A percentile compares a stretch with the other conserved stretches of the same genome.
These are phyloP conservation scores for Microdochium bolleyi DNA, from an alignment of 2,329 filamentous ascomycete genomes.

Conservation along the genomic window DNA sequence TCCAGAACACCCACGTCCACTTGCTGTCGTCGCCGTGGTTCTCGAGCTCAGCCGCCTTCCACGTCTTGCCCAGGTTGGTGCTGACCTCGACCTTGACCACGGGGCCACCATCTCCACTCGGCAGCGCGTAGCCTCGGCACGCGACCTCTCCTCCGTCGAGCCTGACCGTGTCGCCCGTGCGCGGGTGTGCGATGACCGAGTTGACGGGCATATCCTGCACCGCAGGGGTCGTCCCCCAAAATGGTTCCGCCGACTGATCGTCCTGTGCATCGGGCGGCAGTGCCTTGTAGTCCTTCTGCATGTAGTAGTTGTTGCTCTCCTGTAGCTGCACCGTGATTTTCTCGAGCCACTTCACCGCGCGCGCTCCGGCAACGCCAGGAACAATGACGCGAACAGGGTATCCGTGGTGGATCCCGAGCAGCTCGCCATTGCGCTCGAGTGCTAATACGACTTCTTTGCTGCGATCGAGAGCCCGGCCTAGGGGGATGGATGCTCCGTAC, in stretches of 20 bases:
- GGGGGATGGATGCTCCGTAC: slow-evolving; percentile 47
- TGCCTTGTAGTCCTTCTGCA: slow-evolving; percentile 51
- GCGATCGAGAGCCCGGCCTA: slow-evolving; percentile 31
- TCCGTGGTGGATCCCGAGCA: slow-evolving; percentile 39
- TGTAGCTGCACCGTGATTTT: slow-evolving; percentile 38
- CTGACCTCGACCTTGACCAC: slow-evolving; percentile 45
- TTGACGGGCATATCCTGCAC: slow-evolving; percentile 50
- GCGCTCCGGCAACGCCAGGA: slow-evolving; percentile 43
- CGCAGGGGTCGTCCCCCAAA: slow-evolving; percentile 39
- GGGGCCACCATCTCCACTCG: slow-evolving; percentile 42
- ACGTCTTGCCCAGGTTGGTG: slow-evolving; percentile 35
- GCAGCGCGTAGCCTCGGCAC: slow-evolving; percentile 47
- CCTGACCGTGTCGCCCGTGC: slow-evolving; percentile 4
- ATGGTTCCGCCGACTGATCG: slow-evolving; percentile 38
- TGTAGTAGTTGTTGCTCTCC: slow-evolving; percentile 47
- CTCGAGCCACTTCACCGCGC: slow-evolving; percentile 50
- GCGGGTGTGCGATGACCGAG: slow-evolving; percentile 30
- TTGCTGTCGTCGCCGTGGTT: slow-evolving; percentile 20
- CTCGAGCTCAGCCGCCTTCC: slow-evolving; percentile 32
- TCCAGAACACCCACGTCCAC: slow-evolving; percentile 53
- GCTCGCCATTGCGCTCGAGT: slow-evolving; percentile 40
- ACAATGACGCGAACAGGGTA: slow-evolving; percentile 41
- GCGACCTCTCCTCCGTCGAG: slow-evolving; percentile 30
- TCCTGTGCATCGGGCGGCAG: slow-evolving; percentile 42
- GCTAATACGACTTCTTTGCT: slow-evolving; percentile 38